A percentile compares a stretch with the other conserved stretches of the same genome.
phyloP scores from a whole-genome alignment of 2,329 filamentous ascomycete species.

The Cercospora canescens region DNA sequence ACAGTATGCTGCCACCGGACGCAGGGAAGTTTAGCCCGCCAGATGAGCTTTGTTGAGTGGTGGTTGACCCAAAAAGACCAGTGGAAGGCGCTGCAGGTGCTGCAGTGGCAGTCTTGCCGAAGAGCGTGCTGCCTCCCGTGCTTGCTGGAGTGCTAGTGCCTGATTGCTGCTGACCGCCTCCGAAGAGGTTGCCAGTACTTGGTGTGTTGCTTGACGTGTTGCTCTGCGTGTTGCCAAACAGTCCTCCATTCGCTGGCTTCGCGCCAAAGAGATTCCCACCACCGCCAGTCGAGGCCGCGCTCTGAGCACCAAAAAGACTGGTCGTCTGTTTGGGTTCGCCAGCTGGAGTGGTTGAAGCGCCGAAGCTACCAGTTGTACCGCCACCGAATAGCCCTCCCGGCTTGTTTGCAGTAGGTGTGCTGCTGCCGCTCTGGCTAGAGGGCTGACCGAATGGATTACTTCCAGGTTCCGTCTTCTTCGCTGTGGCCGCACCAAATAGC shows the following conservation, averaged over 20 bases:
- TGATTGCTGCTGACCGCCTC: constrained; percentile 13
- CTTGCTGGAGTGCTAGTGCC: constrained; percentile 11
- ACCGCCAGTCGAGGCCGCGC: constrained; percentile 4
- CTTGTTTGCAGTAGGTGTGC: constrained; percentile 23
- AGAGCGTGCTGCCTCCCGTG: constrained; percentile 12
- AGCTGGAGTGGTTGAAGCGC: constrained; percentile 24
- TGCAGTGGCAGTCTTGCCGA: constrained; percentile 5
- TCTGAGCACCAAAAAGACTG: constrained; percentile 14
- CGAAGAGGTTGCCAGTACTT: constrained; percentile 18
- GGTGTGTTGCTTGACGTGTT: constrained; percentile 9
- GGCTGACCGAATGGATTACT: constrained; percentile 8
- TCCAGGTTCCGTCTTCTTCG: constrained; percentile 13
- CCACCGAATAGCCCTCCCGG: constrained; percentile 18
- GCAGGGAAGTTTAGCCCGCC: neutral
- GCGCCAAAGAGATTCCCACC: constrained; percentile 9
- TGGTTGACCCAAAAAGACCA: constrained; percentile 5
- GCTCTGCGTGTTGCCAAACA: constrained; percentile 10
- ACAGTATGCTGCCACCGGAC: neutral
- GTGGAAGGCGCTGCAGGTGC: neutral
- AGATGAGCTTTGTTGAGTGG: constrained; percentile 6
- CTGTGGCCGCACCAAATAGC: constrained; percentile 12
- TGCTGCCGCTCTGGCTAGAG: constrained; percentile 17
- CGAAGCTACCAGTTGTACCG: constrained; percentile 17
- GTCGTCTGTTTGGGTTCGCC: constrained; percentile 25
- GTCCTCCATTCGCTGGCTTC: constrained; percentile 12